Evolutionary conservation across 192 early-diverging fungal species (phyloP), one percentile per base, ranked within the genome.

Genomic region (Coemansia asiatica): DNA sequence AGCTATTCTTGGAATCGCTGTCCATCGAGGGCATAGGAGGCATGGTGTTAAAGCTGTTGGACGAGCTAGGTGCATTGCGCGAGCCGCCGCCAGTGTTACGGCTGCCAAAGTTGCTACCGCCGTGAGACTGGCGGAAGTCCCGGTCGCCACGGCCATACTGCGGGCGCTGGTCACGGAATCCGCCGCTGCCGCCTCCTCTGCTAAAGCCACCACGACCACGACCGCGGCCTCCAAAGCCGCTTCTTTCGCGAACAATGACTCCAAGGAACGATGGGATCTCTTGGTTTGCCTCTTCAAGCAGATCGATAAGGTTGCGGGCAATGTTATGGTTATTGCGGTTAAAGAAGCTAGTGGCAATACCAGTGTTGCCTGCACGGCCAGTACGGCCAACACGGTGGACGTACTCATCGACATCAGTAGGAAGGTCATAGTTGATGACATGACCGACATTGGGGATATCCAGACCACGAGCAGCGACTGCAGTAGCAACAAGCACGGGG

Each of bases 351-450:
- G 95, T 97, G 54, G 95, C 92, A 25, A 88, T 81, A 63, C 95
- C 96, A 28, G 86, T 88, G 85, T 96, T 97, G 66, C 95, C 95
- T 59, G 95, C 96, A 87, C 96, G 91, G 65, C 92, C 95, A 46
- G 95, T 98, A 90, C 95, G 94, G 71, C 96, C 96, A 69, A 96
- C 95, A 74, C 96, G 91, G 84, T 98, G 96, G n/a, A 98, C 94
- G 84, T 95, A 98, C 74, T 99, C 97, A 75, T 98, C 95, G 67
- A 92, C 89, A 68, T 98, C 95, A 9, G 88, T 93, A 26, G 97
- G 95, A 68, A 99, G 85, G 64, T 99, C 97, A 79, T 91, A 98
- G 79, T 93, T 94, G 82, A 98, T 85, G 33, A 97, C 95, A 62
- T 91, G 90, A 18, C 83, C 81, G 53, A 94, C 91, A 65, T 94